Conservation (phyloP, 2,329 filamentous ascomycete species). For the Cytospora paraplurivora region DNA sequence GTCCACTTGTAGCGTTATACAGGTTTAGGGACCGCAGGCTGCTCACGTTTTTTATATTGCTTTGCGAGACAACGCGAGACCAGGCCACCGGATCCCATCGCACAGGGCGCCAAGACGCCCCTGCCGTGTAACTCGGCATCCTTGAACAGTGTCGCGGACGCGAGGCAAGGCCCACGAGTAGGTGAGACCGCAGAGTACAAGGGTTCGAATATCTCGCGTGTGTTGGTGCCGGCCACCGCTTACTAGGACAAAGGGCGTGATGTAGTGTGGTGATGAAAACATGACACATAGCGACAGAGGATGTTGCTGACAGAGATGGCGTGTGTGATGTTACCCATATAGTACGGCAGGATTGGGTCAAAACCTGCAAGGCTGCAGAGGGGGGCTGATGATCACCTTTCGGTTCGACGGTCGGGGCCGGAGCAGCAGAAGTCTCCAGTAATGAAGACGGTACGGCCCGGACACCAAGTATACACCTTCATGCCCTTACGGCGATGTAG, state of each 20-base stretch:
- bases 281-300: background rate
- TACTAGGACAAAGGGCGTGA: background rate
- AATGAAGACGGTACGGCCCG: slow-evolving; percentile 2
- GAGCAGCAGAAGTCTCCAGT: slow-evolving; percentile 2
- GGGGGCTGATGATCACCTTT: slow-evolving; percentile 6
- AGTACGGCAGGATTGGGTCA: slow-evolving; percentile 13
- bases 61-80: slow-evolving; percentile 16
- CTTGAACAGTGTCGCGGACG: slow-evolving; percentile 11
- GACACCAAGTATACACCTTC: background rate
- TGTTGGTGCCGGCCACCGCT: background rate
- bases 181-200: background rate
- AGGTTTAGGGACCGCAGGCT: slow-evolving; percentile 17
- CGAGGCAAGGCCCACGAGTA: background rate
- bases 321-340: slow-evolving; percentile 5
- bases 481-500: background rate
- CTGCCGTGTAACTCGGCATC: slow-evolving; percentile 11
- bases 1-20: slow-evolving; percentile 17
- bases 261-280: background rate
- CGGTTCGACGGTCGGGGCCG: slow-evolving; percentile 16
- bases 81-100: slow-evolving; percentile 13
- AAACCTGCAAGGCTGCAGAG: slow-evolving; percentile 14
- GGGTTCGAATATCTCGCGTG: slow-evolving; percentile 20
- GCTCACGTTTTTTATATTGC: slow-evolving; percentile 28
- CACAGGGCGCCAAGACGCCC: background rate
- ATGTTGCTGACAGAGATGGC: too few relatives aligned